phyloP scores from a whole-genome alignment of 2,329 filamentous ascomycete species.

The Penicillium hordei region DNA sequence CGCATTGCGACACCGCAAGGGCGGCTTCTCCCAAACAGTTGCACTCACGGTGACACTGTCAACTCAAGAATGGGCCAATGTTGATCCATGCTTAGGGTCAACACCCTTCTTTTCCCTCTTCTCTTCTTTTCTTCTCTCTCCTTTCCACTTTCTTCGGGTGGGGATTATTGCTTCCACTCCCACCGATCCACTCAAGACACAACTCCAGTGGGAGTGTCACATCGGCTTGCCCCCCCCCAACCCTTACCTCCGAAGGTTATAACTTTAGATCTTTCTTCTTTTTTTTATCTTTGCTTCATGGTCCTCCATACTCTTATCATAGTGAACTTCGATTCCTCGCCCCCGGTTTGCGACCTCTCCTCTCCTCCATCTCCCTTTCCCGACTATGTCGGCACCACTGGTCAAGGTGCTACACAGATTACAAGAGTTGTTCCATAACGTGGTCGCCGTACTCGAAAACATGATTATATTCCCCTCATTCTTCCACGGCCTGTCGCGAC shows the following conservation, averaged over 20 bases:
- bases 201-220: conserved; percentile 28
- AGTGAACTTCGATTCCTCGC: conserved; percentile 4
- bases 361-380: conserved; percentile 11
- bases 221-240: background rate
- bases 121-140: background rate
- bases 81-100: conserved; percentile 27
- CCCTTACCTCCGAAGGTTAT: conserved; percentile 9
- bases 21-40: conserved; percentile 20
- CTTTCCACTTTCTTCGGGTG: conserved; percentile 5
- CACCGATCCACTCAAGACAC: conserved; percentile 23
- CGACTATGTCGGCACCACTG: conserved; percentile 38
- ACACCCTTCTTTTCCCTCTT: conserved; percentile 4
- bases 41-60: conserved; percentile 26
- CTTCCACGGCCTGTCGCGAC: conserved; percentile 35
- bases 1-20: conserved; percentile 28
- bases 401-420: conserved; percentile 42
- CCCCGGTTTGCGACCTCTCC: background rate
- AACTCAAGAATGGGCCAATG: conserved; percentile 28
- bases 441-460: conserved; percentile 42
- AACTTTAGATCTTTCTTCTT: conserved; percentile 18
- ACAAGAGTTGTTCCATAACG: conserved; percentile 43
- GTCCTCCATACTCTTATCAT: background rate
- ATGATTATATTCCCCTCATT: conserved; percentile 44
- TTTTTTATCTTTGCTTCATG: conserved; percentile 18
- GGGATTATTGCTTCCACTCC: conserved; percentile 16